Evolutionary conservation across 2,329 filamentous ascomycete species (phyloP).

Genomic region (Pseudogymnoascus sp.): DNA sequence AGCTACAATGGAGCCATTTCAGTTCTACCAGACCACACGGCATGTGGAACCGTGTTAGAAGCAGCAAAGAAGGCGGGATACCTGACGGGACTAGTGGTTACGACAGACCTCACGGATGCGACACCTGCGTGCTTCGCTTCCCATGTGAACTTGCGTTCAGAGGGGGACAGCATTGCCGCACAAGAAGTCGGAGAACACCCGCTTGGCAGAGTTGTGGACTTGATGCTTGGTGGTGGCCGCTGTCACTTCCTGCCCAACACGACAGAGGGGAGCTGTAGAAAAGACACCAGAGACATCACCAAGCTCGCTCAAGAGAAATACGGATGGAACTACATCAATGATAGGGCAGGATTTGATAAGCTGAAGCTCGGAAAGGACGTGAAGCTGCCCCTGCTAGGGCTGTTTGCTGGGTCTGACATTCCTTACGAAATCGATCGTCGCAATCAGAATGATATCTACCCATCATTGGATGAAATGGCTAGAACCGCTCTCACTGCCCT

Average conservation of each 20-base stretch:
- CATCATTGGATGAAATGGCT: constrained; percentile 88
- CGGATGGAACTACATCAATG: constrained; percentile 73
- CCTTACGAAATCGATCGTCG: constrained; percentile 91
- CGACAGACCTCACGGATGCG: constrained; percentile 89
- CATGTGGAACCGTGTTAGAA: constrained; percentile 89
- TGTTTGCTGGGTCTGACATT: constrained; percentile 77
- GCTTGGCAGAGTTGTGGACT: constrained; percentile 78
- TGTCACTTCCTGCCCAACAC: constrained; percentile 89
- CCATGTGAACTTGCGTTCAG: constrained; percentile 71
- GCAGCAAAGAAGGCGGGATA: constrained; percentile 90
- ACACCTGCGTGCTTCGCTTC: constrained; percentile 93
- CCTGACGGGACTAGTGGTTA: constrained; percentile 88
- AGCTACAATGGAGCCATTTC: constrained; percentile 97
- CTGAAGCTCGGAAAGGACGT: constrained; percentile 61
- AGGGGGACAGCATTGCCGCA: constrained; percentile 86
- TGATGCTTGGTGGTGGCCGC: constrained; percentile 87
- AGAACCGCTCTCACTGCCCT: constrained; percentile 73
- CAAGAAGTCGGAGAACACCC: constrained; percentile 88
- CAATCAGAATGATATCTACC: constrained; percentile 72
- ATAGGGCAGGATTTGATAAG: constrained; percentile 68
- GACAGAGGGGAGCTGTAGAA: constrained; percentile 73
- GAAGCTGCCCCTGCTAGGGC: constrained; percentile 74
- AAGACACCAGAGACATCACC: constrained; percentile 70
- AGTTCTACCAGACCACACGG: constrained; percentile 73
- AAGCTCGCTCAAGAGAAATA: constrained; percentile 64